Evolutionary conservation across 768 basidiomycete genomes (phyloP), one percentile per base, ranked within the genome.

Genomic region (Psilocybe cyanescens): DNA sequence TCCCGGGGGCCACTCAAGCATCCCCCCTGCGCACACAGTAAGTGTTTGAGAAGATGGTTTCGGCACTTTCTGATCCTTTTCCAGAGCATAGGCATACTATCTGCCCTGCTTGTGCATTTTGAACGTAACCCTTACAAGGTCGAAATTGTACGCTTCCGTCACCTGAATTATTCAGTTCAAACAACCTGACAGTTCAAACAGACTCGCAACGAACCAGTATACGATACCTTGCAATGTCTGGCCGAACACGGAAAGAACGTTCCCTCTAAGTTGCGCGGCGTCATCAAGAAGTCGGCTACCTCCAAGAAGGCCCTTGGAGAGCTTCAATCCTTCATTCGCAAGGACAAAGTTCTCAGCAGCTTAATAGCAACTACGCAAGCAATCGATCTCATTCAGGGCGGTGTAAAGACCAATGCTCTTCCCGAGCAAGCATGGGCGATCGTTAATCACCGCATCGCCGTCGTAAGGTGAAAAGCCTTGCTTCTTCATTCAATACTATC

Each of bases 1-100:
- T 0, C 79, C 87, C 0, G 94, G 95, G 4, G 95, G 95, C 0
- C 95, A 96, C 73, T 95, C 94, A 0, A 91, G 89, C 67, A 76
- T 94, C 12, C 95, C 95, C 14, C 92, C 91, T 14, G 67, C 75
- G 2, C 94, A 97, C 65, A 97, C 94, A 2, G 90, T 86, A 69
- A 65, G 17, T 47, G 2, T 2, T 31, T 7, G n/a, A 19, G 39
- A 31, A 14, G 5, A 2, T 29, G 14, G 48, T 28, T n/a, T 11
- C 9, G 49, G 7, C 16, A n/a, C 59, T 14, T 52, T 24, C n/a
- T 49, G 2, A 57, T 51, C 24, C 28, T 41, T 33, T 29, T n/a
- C 16, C 63, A 91, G 89, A 86, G 86, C 59, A 94, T 97, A 59
- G 94, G 95, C 8, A 88, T 94, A 55, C 84, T 96, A 45, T 81